Evolutionary conservation across 352 stramenopile species (phyloP).

Genomic region (Globisporangium orthogonon): DNA sequence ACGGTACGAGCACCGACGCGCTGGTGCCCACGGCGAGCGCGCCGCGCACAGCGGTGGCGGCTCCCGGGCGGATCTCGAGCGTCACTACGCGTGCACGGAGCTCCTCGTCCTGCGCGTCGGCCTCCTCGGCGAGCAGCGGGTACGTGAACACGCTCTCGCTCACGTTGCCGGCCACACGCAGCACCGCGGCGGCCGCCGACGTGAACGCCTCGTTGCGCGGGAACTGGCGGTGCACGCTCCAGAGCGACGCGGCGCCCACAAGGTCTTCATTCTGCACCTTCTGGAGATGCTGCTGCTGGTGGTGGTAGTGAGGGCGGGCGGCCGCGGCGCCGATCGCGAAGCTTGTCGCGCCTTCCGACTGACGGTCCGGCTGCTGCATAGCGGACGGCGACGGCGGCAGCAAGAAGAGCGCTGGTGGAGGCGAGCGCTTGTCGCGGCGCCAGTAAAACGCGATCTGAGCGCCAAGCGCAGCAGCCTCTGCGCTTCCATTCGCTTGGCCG

Average conservation of each 20-base stretch:
- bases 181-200: slow-evolving; percentile 47
- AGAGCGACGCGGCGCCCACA: slow-evolving; percentile 15
- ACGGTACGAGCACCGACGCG: slow-evolving; percentile 48
- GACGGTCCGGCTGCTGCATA: slow-evolving; percentile 21
- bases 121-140: slow-evolving; percentile 30
- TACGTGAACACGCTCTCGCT: slow-evolving; percentile 65
- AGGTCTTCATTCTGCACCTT: slow-evolving; percentile 5
- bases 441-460: neutral
- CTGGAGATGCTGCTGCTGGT: slow-evolving; percentile 12
- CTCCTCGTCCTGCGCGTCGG: slow-evolving; percentile 6
- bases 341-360: slow-evolving; percentile 21
- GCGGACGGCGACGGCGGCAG: neutral
- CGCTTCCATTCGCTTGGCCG: too few relatives aligned
- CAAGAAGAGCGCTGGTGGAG: neutral
- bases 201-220: slow-evolving; percentile 38
- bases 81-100: slow-evolving; percentile 50
- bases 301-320: slow-evolving; percentile 12
- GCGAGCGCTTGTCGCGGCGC: neutral
- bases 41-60: slow-evolving; percentile 48
- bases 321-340: slow-evolving; percentile 11
- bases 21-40: slow-evolving; percentile 46
- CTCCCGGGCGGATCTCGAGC: slow-evolving; percentile 53
- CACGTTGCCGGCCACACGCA: slow-evolving; percentile 47
- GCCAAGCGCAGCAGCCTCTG: too few relatives aligned
- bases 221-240: slow-evolving; percentile 27